Base-by-base conservation (phyloP, 2,329 filamentous ascomycete species). In the Sordariomycetes sp. region DNA sequence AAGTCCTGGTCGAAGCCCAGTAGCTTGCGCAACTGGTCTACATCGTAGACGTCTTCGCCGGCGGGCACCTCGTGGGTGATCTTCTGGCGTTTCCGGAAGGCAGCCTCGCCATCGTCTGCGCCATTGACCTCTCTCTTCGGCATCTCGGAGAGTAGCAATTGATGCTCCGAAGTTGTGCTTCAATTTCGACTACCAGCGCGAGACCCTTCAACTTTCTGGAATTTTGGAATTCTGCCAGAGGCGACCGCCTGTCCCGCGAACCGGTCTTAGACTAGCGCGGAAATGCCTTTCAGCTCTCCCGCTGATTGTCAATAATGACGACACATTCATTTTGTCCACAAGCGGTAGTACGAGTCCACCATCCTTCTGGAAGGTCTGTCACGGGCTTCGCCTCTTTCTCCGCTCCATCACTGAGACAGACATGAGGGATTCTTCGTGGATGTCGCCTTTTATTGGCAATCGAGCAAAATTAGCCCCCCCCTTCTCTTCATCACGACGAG, bases 1-100 rank as follows among this genome's bases (percentile, higher is more conserved):
- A 76, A 59, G 54, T 86, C 79, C 57, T 86, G 82, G 44, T 82
- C 70, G 49, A 87, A 87, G 36, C 67, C 59, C 26, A 92, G 67
- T 29, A 86, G 65, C 39, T 77, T 68, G 48, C 72, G 72, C 39
- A 92, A 65, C 50, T 92, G 82, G 34, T 75, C 68, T 42, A 71
- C 69, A 24, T 75, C 75, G 32, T 66, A 60, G 30, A 85, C 66
- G 24, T 80, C 72, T 43, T 81, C 76, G 9, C 68, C 70, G 3
- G 73, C 70, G 11, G 74, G 70, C 2, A 66, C 55, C 38, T 76
- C 68, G 42, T 75, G 69, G 5, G 66, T 59, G n/a, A 70, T 57
- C 50, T 72, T 75, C 40, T 68, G 66, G 41, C 72, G 67, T 51
- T 77, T 76, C 17, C 66, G 58, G 20, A 61, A 58, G 21, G 54